Evolutionary conservation across 495 filamentous ascomycete genomes (phyloP), one percentile per base, ranked within the genome.

Genomic region (Penicillium waksmanii): DNA sequence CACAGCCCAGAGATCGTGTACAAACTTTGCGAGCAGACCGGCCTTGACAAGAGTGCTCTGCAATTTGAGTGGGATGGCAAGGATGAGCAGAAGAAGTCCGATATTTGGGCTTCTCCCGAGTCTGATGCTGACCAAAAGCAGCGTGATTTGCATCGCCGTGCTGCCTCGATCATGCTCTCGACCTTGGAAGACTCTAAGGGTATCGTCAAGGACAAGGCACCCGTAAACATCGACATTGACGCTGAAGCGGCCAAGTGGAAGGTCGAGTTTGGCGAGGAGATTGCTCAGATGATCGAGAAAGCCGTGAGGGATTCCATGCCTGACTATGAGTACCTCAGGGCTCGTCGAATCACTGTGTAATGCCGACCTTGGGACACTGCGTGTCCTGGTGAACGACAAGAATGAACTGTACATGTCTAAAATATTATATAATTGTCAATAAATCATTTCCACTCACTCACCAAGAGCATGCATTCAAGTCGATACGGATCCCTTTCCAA

Each of bases 241-340:
- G 63, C 51, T 5, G 80, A 83, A 66, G 67, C 66, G 9, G 59
- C 51, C 19, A 80, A 79, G 60, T 82, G 80, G 80, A 76, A 63
- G 60, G 62, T 54, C 7, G 79, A 82, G 57, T 81, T 81, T 64
- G 80, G 79, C 0, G 72, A 76, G 40, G 73, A 73, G 31, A 50
- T 60, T 0, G 77, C 64, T 9, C 53, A 43, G 33, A 60, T 67
- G 21, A 36, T 83, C 1, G 77, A 78, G 58, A 51, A 62, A 49
- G 64, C 58, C 54, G 78, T 82, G 1, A 42, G 61, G 36, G 70
- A 60, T n/a, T 71, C 75, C 2, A 80, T 81, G 79, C 60, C 65
- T 3, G 79, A 83, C 58, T 83, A 80, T 65, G 73, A 79, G 63
- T 79, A 72, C 64, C 55, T 83, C 36, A 77, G 67, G 58, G 71